These are phyloP conservation scores for Cucumis cinereus DNA, from an alignment of 306 rosid species.

Conservation along the genomic window DNA sequence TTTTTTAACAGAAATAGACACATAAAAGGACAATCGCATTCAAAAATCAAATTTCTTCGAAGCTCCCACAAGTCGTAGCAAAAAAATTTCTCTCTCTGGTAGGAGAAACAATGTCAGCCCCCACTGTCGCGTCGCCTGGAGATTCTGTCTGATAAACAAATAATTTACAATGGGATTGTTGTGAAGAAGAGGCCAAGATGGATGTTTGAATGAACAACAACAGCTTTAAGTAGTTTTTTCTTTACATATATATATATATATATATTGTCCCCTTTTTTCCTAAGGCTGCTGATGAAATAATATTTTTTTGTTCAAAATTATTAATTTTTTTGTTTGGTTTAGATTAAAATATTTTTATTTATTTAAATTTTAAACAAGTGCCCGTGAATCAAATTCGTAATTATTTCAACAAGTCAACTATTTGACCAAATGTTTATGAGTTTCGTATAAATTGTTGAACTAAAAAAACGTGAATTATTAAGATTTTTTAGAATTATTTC, in stretches of 20 bases:
- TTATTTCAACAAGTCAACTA: too few relatives aligned
- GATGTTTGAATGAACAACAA: neutral
- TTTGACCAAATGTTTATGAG: too few relatives aligned
- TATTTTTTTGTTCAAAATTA: neutral
- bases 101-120: slow-evolving; percentile 21
- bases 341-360: neutral
- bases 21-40: slow-evolving; percentile 23
- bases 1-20: slow-evolving; percentile 21
- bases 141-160: slow-evolving; percentile 21
- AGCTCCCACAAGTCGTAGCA: neutral
- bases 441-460: too few relatives aligned
- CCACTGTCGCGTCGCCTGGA: slow-evolving; percentile 19
- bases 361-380: too few relatives aligned
- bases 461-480: too few relatives aligned
- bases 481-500: too few relatives aligned
- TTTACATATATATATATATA: too few relatives aligned
- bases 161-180: neutral
- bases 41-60: slow-evolving; percentile 43
- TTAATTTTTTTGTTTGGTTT: neutral
- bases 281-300: neutral
- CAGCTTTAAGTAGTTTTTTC: neutral
- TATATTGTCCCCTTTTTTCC: neutral
- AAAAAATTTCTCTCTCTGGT: slow-evolving; percentile 12
- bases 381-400: too few relatives aligned
- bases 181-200: neutral